These are phyloP conservation scores for Schwanniomyces etchellsii DNA, from an alignment of 1,139 yeast genomes.

Conservation along the genomic window DNA sequence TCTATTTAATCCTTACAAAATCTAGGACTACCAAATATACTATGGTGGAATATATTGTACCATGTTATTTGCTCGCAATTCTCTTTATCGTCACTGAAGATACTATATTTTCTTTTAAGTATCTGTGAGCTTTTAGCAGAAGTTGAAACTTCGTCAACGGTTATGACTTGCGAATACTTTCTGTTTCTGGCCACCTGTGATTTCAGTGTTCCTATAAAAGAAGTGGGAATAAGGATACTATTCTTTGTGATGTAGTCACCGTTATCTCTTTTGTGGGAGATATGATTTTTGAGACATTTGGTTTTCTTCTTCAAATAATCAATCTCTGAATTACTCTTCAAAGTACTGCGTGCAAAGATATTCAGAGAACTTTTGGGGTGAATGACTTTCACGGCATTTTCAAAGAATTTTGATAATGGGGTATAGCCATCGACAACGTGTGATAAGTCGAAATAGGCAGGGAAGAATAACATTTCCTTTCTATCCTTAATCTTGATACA, in stretches of 20 bases:
- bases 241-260: neutral
- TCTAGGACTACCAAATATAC: slow-evolving; percentile 42
- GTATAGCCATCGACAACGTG: neutral
- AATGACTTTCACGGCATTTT: neutral
- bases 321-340: neutral
- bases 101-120: slow-evolving; percentile 6
- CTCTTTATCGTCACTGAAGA: slow-evolving; percentile 15
- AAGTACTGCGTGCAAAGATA: too few relatives aligned
- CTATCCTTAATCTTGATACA: slow-evolving; percentile 32
- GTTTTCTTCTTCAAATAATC: neutral
- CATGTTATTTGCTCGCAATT: slow-evolving; percentile 45
- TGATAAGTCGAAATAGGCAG: slow-evolving; percentile 18
- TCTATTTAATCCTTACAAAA: slow-evolving; percentile 21
- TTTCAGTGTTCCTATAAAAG: neutral
- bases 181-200: slow-evolving; percentile 18
- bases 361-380: neutral
- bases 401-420: neutral
- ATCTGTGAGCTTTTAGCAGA: neutral
- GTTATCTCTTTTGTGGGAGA: neutral
- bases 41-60: slow-evolving; percentile 43
- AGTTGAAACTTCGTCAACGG: slow-evolving; percentile 2
- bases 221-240: neutral
- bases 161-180: slow-evolving; percentile 19
- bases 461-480: slow-evolving; percentile 22
- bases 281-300: neutral